Evolutionary conservation across 768 basidiomycete species (phyloP), one percentile per base, ranked within the genome.

Genomic region (Clitopilus hobsonii): DNA sequence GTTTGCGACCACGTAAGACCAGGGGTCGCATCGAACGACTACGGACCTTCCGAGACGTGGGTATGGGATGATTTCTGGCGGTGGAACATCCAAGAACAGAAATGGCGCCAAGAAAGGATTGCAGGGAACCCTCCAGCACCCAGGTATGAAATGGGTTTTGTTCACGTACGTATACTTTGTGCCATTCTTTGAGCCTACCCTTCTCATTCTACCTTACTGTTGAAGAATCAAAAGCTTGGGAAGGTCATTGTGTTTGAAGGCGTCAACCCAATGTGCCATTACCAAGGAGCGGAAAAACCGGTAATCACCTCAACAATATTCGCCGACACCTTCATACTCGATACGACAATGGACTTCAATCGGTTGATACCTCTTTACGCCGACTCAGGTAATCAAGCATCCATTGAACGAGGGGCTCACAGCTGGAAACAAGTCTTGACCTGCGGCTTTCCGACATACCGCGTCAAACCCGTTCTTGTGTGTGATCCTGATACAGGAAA

Each of bases 391-490:
- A 36, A 14, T 11, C 32, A n/a, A 36, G 13, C 32, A 4, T 11
- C 25, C 29, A 47, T 54, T 20, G 49, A 56, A 57, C 10, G 74
- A 71, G 32, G n/a, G n/a, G 13, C 32, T 10, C 32, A n/a, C n/a
- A n/a, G 32, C 13, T 36, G 32, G 72, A 62, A 68, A 28, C 74
- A 76, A 27, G 69, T 73, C 25, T 54, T 75, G 18, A 70, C 71
- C 4, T 65, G 63, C 16, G 73, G 71, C 16, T 73, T 75, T 64
- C 73, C 74, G 1, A 74, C 70, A 1, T 74, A 74, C 53, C 72
- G 73, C 47, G 67, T 67, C 0, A 63, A 66, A 29, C 54, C 69
- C 1, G 57, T 64, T 28, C 67, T 74, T 26, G 41, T 71, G 36
- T 59, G 66, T 26, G 73, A 74, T 53, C 60, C 71, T 16, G 59